Evolutionary conservation across 208 protist species (phyloP), one percentile per base, ranked within the genome.

Genomic region (Naegleria fowleri): DNA sequence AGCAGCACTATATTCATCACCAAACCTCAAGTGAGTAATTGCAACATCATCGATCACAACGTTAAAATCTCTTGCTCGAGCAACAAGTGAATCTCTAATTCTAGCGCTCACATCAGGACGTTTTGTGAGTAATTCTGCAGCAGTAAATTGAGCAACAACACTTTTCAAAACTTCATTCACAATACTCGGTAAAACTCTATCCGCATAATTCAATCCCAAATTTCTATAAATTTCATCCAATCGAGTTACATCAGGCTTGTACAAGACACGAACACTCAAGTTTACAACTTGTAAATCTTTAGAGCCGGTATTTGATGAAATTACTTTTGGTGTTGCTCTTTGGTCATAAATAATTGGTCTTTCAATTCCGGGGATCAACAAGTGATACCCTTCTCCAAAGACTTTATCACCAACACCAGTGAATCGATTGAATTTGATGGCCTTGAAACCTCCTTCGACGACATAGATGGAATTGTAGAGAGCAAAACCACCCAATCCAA

Each of bases 251-350:
- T 96, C 96, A 40, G 99, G 98, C 86, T 98, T 97, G 92, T 97
- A 99, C 39, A 99, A 96, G 55, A 99, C 98, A 95, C 99, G 98
- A 15, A 99, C 95, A 9, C 97, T 97, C 91, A 99, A 97, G 95
- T 99, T 99, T 11, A 99, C 98, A 90, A 98, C 99, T 93, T 99
- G 99, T 91, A 99, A 93, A 95, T 99, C 98, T 39, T 76, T 58
- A 16, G 95, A 97, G 55, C 96, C 96, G 38, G 96, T 98, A 22
- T 95, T 92, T 40, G 96, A 97, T 52, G 95, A 92, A 67, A 98
- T 96, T 90, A 96, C 95, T 58, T 95, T 96, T 16, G 97, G 96
- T 91, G 95, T 94, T 92, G 96, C 97, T 90, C 98, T 96, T 51
- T 99, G 96, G 92, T 99, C 98, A 93, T 99, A 99, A 79, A 99